Conservation (phyloP, 2,329 filamentous ascomycete genomes). For the Xylariaceae sp. region DNA sequence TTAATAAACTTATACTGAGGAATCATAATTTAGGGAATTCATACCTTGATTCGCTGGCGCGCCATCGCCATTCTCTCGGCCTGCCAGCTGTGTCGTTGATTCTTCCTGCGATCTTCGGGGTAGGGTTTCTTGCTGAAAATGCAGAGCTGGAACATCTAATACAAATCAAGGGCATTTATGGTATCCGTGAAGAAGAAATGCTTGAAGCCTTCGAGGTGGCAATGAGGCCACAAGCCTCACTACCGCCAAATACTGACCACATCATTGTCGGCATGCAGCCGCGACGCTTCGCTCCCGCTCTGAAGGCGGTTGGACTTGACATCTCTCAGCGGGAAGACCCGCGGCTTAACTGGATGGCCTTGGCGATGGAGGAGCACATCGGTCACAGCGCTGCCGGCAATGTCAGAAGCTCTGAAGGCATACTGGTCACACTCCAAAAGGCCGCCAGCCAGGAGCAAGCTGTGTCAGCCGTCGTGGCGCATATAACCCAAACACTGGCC, state of each 20-base stretch:
- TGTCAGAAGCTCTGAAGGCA: too few relatives aligned
- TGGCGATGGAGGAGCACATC: too few relatives aligned
- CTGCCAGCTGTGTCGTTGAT: constrained; percentile 15
- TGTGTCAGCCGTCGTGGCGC: constrained; percentile 19
- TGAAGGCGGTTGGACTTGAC: too few relatives aligned
- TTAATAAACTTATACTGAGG: too few relatives aligned
- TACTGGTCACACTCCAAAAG: not conserved
- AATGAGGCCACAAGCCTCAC: too few relatives aligned
- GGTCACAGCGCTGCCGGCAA: too few relatives aligned
- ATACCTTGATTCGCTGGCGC: constrained; percentile 29
- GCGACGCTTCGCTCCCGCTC: too few relatives aligned
- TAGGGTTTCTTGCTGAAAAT: constrained; percentile 30
- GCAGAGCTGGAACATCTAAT: constrained; percentile 31
- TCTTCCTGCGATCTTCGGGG: constrained; percentile 29
- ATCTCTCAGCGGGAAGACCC: too few relatives aligned
- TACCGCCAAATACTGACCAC: constrained; percentile 1
- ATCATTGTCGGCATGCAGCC: too few relatives aligned
- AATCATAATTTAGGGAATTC: too few relatives aligned
- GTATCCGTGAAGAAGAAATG: constrained; percentile 37
- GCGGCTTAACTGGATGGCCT: too few relatives aligned
- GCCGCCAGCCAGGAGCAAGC: constrained; percentile 4
- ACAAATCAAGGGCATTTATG: constrained; percentile 39
- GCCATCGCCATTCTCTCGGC: not conserved
- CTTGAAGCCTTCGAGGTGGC: constrained; percentile 35
- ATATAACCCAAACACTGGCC: constrained; percentile 31